Evolutionary conservation across 331 rosid species (phyloP).

Genomic region (Arachis monticola): DNA sequence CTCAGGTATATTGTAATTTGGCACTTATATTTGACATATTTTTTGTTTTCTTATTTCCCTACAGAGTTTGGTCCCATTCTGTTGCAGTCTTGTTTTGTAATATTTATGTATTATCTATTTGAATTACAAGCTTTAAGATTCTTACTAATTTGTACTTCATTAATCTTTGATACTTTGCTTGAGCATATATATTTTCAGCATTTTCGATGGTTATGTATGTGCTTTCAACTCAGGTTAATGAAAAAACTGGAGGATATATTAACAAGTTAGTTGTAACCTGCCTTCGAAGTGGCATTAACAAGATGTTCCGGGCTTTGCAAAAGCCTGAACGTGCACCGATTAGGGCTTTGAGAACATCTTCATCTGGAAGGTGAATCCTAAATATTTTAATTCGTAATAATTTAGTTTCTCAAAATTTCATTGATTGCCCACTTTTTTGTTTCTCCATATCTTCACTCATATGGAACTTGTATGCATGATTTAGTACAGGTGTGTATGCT

Average conservation of each 20-base stretch:
- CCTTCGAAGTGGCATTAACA: constrained; percentile 91
- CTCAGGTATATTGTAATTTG: constrained; percentile 63
- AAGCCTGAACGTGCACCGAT: constrained; percentile 98
- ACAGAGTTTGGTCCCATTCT: constrained; percentile 7
- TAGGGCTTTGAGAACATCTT: constrained; percentile 95
- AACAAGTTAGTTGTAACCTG: constrained; percentile 91
- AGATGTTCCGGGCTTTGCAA: constrained; percentile 87
- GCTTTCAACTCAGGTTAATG: constrained; percentile 73
- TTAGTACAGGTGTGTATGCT: not conserved
- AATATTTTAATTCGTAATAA: constrained; percentile 25
- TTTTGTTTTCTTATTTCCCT: constrained; percentile 1
- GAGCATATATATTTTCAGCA: constrained; percentile 28
- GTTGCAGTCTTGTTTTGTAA: constrained; percentile 18
- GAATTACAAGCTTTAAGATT: constrained; percentile 25
- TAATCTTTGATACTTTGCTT: constrained; percentile 14
- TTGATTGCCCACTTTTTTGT: constrained; percentile 3
- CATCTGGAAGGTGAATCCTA: constrained; percentile 91
- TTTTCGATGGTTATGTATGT: constrained; percentile 36
- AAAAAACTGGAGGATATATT: constrained; percentile 88
- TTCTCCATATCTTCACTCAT: not conserved
- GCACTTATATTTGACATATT: constrained; percentile 31
- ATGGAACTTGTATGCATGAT: constrained; percentile 17
- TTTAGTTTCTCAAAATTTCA: constrained; percentile 30
- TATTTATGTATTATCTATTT: not conserved
- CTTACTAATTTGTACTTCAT: constrained; percentile 20